Evolutionary conservation across 495 filamentous ascomycete genomes (phyloP).

Genomic region (Cercophora samala): DNA sequence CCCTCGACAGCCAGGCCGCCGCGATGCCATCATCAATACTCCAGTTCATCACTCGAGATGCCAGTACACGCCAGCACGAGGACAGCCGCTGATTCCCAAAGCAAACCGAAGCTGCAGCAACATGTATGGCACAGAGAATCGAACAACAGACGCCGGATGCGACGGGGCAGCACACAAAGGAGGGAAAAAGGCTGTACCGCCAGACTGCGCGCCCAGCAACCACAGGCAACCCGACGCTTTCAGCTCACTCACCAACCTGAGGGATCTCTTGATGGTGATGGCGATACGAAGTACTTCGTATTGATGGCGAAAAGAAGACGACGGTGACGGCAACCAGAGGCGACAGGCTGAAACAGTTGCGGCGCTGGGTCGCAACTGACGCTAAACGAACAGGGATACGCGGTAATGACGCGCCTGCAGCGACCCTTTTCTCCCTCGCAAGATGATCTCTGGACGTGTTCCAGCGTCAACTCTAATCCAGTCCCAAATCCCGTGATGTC

Average conservation of each 20-base stretch:
- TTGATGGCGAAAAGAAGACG: conserved; percentile 4
- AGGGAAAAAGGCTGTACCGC: neutral
- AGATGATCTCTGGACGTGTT: no score
- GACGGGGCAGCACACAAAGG: conserved; percentile 13
- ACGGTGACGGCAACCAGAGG: neutral
- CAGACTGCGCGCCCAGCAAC: conserved; percentile 10
- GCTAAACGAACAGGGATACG: conserved; percentile 22
- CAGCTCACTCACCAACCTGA: conserved; percentile 3
- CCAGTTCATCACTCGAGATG: neutral
- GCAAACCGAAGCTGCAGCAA: no score
- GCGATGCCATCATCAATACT: conserved; percentile 2
- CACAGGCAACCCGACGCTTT: neutral
- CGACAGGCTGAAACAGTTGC: conserved; percentile 16
- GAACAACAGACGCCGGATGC: conserved; percentile 8
- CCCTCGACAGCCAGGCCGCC: neutral
- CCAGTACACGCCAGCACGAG: no score
- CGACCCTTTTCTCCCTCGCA: no score
- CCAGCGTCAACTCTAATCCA: no score
- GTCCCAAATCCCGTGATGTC: neutral
- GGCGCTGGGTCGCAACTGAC: conserved; percentile 17
- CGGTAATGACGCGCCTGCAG: conserved; percentile 33
- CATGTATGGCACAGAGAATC: no score
- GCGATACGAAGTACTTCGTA: no score
- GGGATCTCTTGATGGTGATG: no score
- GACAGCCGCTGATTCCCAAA: no score